phyloP scores from a whole-genome alignment of 345 rosid species.

The Populus pruinosa region DNA sequence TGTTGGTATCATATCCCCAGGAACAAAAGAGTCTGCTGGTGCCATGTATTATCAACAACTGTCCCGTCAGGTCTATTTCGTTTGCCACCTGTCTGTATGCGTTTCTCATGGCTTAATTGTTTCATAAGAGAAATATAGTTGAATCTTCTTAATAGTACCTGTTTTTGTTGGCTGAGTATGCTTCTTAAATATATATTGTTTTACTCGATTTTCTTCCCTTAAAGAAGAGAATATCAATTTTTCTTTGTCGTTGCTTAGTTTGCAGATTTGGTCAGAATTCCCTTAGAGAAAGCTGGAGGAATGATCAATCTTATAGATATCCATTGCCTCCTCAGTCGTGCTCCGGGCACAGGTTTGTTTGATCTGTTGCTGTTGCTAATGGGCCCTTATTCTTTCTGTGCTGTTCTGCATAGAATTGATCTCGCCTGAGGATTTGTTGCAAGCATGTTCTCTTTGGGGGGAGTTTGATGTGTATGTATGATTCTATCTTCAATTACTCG shows the following conservation, averaged over 20 bases:
- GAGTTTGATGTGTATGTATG: slow-evolving; percentile 85
- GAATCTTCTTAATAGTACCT: not conserved
- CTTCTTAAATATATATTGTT: not conserved
- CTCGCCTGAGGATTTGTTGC: slow-evolving; percentile 91
- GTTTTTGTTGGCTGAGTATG: not conserved
- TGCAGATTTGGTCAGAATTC: slow-evolving; percentile 93
- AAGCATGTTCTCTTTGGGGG: slow-evolving; percentile 94
- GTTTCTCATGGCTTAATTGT: not conserved
- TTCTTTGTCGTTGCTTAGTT: slow-evolving; percentile 41
- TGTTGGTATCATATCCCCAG: slow-evolving; percentile 94
- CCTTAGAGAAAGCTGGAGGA: slow-evolving; percentile 87
- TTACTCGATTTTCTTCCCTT: not conserved
- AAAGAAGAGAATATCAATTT: slow-evolving; percentile 14
- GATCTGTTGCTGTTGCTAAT: not conserved
- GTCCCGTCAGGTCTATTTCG: slow-evolving; percentile 75
- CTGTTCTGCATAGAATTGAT: slow-evolving; percentile 59
- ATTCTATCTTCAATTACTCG: not conserved
- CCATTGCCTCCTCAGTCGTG: slow-evolving; percentile 92
- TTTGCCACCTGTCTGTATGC: slow-evolving; percentile 9
- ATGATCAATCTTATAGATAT: slow-evolving; percentile 91
- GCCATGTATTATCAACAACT: slow-evolving; percentile 88
- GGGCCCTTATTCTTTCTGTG: not conserved
- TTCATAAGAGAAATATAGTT: not conserved
- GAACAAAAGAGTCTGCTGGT: slow-evolving; percentile 92
- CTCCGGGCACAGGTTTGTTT: slow-evolving; percentile 83